Evolutionary conservation across 176 grass and related monocot genomes (phyloP), one percentile per base, ranked within the genome.

Genomic region (Leersia perrieri): DNA sequence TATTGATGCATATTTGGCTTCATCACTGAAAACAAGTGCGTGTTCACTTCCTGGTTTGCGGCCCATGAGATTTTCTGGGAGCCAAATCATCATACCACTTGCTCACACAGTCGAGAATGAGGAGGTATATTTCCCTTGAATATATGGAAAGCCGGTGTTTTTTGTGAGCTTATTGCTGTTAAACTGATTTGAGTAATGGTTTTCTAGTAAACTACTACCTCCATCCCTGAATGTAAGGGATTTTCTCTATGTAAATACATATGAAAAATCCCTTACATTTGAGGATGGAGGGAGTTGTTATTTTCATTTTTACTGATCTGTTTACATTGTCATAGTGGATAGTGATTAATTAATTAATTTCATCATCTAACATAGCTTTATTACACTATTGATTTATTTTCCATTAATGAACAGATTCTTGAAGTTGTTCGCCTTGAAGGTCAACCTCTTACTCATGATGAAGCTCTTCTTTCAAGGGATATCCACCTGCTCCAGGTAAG

Each of bases 51-150:
- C 90, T 62, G 92, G 90, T 28, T 39, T 89, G 76, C 87, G 79
- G 15, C 88, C 96, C 15, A 79, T 82, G 74, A 90, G 90, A 80
- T 93, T 91, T 93, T 89, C 96, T 86, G 96, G 96, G 42, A 92
- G 79, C 22, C 96, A 95, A 76, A 91, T 90, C 63, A 95, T 99
- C 78, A 84, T 99, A 87, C 90, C 92, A 63, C 96, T 99, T 76
- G 92, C 87, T 84, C 96, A 99, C 68, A 99, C 90, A 45, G 82
- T 95, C 33, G 92, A 95, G 79, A 99, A 99, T 15, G 96, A 99
- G 80, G 96, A 99, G 96, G 96, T 98, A 86, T 69, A 22, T 66
- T 38, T 16, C 18, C 30, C 12, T 80, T 80, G 8, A 55, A 70
- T 64, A 2, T 80, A 13, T 33, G 55, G 30, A 44, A 80, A 84